A percentile compares a stretch with the other conserved stretches of the same genome.
These are phyloP conservation scores for Dipsacomyces acuminosporus DNA, from an alignment of 371 early-diverging fungal species.

Conservation along the genomic window DNA sequence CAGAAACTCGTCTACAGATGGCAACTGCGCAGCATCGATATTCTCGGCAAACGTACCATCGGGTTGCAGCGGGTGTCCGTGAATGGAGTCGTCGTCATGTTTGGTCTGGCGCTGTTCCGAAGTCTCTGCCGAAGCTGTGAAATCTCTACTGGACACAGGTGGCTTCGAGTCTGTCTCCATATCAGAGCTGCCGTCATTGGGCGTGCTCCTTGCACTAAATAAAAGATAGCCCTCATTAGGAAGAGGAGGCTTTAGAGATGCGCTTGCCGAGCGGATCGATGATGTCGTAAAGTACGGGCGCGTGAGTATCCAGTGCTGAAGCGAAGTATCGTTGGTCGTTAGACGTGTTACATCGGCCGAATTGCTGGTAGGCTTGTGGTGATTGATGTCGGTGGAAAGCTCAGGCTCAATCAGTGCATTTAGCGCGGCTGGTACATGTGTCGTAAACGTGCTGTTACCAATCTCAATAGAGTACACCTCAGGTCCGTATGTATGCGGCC, in stretches of 20 bases:
- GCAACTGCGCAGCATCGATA: not conserved
- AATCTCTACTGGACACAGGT: no score
- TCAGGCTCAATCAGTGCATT: not conserved
- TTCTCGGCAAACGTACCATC: not conserved
- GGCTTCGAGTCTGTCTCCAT: no score
- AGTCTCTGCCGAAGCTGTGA: no score
- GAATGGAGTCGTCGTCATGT: no score
- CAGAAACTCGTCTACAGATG: not conserved
- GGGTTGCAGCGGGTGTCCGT: not conserved
- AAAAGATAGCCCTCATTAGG: no score
- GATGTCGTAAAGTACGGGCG: not conserved
- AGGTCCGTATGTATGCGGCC: not conserved
- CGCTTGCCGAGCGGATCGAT: not conserved
- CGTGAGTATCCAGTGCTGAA: not conserved
- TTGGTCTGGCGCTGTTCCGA: no score
- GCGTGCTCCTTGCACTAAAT: no score
- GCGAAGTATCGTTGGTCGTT: not conserved
- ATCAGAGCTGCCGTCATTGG: no score
- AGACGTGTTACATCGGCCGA: not conserved
- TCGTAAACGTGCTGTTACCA: not conserved
- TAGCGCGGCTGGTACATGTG: not conserved
- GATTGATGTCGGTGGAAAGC: not conserved
- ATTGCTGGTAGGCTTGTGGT: not conserved
- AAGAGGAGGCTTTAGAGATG: no score
- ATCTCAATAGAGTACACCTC: not conserved